Conservation (phyloP, 2,329 filamentous ascomycete species). For the Aureobasidium namibiae region DNA sequence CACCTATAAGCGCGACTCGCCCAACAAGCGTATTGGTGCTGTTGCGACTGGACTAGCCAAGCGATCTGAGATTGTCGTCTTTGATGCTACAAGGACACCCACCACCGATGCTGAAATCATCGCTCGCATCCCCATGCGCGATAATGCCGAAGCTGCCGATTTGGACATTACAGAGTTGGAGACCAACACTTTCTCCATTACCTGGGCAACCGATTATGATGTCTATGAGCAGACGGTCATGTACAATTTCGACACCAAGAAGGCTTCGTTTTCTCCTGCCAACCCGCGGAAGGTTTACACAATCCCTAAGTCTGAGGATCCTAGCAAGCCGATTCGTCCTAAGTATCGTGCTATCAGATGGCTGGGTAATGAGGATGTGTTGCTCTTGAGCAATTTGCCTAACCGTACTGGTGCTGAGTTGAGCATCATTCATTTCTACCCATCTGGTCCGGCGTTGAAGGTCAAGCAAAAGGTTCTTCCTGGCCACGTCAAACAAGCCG, state of each 20-base stretch:
- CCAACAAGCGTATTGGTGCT: conserved; percentile 60
- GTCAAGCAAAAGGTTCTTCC: conserved; percentile 53
- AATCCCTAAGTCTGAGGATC: conserved; percentile 27
- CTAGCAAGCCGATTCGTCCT: conserved; percentile 27
- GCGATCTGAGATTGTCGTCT: conserved; percentile 70
- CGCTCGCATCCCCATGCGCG: conserved; percentile 42
- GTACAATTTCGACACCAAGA: conserved; percentile 38
- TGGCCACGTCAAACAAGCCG: conserved; percentile 61
- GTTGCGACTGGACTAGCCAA: conserved; percentile 67
- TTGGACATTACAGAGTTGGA: conserved; percentile 57
- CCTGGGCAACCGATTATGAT: conserved; percentile 70
- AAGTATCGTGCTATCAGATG: conserved; percentile 51
- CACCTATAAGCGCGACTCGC: conserved; percentile 40
- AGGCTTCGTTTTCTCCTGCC: conserved; percentile 31
- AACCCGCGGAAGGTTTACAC: conserved; percentile 35
- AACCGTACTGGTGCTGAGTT: conserved; percentile 49
- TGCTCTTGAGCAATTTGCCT: conserved; percentile 49
- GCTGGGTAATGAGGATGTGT: conserved; percentile 43
- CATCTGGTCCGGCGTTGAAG: conserved; percentile 44
- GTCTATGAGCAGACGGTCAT: conserved; percentile 59
- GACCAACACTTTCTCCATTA: conserved; percentile 58
- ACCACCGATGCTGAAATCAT: conserved; percentile 46
- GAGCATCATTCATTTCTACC: conserved; percentile 51
- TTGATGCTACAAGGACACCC: conserved; percentile 54
- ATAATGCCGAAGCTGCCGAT: conserved; percentile 55